These are phyloP conservation scores for Boletus rubescentipes DNA, from an alignment of 768 basidiomycete genomes.

Conservation along the genomic window DNA sequence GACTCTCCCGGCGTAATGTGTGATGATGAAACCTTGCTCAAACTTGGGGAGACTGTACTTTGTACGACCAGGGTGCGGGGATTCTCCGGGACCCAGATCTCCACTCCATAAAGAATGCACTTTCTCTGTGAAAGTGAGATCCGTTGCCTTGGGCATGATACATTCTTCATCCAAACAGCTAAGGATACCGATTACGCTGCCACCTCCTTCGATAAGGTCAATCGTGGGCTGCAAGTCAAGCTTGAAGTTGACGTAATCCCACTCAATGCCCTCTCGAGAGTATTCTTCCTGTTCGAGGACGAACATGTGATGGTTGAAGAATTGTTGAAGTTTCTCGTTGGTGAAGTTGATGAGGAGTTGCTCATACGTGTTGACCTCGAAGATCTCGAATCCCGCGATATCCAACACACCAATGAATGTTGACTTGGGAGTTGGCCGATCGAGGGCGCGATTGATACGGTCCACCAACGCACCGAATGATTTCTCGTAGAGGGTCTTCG, in stretches of 20 bases:
- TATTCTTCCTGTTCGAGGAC: slow-evolving; percentile 99
- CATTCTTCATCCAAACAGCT: slow-evolving; percentile 96
- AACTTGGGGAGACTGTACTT: slow-evolving; percentile 90
- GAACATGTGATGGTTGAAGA: slow-evolving; percentile 99
- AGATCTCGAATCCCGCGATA: slow-evolving; percentile 99
- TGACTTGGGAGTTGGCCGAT: slow-evolving; percentile 87
- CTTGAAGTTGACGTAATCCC: slow-evolving; percentile 98
- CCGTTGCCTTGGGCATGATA: slow-evolving; percentile 99
- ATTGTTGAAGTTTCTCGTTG: slow-evolving; percentile 97
- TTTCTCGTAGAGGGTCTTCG: slow-evolving; percentile 97
- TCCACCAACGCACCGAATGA: slow-evolving; percentile 93
- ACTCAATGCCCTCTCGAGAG: slow-evolving; percentile 91
- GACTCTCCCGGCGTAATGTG: slow-evolving; percentile 96
- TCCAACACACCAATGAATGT: slow-evolving; percentile 98
- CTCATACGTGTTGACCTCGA: slow-evolving; percentile 92
- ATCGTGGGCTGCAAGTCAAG: slow-evolving; percentile 97
- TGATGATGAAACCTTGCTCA: slow-evolving; percentile 90
- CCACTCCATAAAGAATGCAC: slow-evolving; percentile 72
- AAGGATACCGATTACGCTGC: slow-evolving; percentile 76
- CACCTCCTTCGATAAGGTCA: slow-evolving; percentile 89
- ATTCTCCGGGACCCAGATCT: slow-evolving; percentile 41
- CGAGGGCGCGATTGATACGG: slow-evolving; percentile 90
- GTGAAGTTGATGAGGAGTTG: slow-evolving; percentile 98
- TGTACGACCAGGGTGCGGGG: slow-evolving; percentile 67
- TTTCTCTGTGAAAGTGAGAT: slow-evolving; percentile 93